These are phyloP conservation scores for Asterochloris erici DNA, from an alignment of 139 green algal genomes.

Conservation along the genomic window DNA sequence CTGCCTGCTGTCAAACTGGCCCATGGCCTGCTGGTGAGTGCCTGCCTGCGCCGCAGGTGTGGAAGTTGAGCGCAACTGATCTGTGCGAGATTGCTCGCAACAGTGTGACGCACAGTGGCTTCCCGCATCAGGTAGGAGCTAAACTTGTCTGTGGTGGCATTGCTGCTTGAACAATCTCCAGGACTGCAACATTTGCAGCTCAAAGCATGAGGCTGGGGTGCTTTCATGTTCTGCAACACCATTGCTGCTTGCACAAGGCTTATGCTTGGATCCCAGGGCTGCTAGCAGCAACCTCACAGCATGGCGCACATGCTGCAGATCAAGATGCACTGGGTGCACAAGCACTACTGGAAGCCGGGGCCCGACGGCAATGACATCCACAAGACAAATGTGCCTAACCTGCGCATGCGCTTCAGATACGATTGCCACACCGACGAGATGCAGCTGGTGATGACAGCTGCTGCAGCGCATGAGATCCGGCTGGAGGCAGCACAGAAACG, in stretches of 20 bases:
- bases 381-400: constrained; percentile 96
- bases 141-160: background rate
- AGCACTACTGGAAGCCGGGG: constrained; percentile 78
- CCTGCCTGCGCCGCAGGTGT: constrained; percentile 59
- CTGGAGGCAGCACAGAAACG: no score
- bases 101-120: constrained; percentile 91
- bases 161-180: no score
- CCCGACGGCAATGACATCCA: constrained; percentile 97
- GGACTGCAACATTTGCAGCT: no score
- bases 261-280: no score
- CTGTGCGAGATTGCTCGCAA: constrained; percentile 97
- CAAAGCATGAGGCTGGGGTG: no score
- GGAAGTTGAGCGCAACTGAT: constrained; percentile 92
- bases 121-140: constrained; percentile 69
- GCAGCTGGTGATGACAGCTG: constrained; percentile 32
- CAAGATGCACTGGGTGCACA: constrained; percentile 76
- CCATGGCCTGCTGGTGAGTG: background rate
- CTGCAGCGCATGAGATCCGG: constrained; percentile 10
- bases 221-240: no score
- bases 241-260: no score
- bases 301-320: constrained; percentile 23
- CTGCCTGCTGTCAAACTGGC: background rate
- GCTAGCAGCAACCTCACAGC: background rate
- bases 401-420: constrained; percentile 88
- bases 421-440: constrained; percentile 43